Evolutionary conservation across 2,329 filamentous ascomycete species (phyloP).

Genomic region (Pseudogymnoascus sp.): DNA sequence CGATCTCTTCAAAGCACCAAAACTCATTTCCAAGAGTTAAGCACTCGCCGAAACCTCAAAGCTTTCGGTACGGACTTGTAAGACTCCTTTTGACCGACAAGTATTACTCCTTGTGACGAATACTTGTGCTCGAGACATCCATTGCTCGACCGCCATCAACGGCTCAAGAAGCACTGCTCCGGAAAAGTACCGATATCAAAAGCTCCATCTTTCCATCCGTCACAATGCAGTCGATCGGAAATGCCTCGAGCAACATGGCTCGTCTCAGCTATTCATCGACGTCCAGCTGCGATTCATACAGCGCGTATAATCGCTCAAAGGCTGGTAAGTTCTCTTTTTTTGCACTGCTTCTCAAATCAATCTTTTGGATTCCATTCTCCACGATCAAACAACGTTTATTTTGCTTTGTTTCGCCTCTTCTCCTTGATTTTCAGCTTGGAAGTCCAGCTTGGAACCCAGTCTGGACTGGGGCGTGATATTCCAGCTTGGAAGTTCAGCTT

Average conservation of each 20-base stretch:
- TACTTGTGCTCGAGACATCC: neutral
- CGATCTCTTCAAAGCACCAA: conserved; percentile 1
- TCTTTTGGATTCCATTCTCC: neutral
- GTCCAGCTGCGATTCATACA: conserved; percentile 6
- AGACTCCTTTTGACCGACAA: neutral
- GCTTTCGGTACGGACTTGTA: neutral
- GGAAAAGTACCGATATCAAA: neutral
- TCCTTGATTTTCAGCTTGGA: neutral
- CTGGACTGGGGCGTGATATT: neutral
- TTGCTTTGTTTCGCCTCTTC: neutral
- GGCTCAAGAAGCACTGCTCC: neutral
- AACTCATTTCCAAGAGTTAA: conserved; percentile 1
- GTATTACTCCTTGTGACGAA: conserved; percentile 1
- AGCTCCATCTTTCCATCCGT: neutral
- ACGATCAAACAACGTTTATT: neutral
- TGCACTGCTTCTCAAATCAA: neutral
- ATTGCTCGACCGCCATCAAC: conserved; percentile 3
- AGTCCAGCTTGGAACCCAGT: neutral
- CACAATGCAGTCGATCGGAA: conserved; percentile 16
- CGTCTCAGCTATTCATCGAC: conserved; percentile 7
- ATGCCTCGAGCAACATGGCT: conserved; percentile 11
- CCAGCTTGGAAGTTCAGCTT: neutral
- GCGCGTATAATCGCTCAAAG: conserved; percentile 5
- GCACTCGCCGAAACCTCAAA: neutral
- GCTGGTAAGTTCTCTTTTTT: neutral